phyloP scores from a whole-genome alignment of 305 asterid genomes.

The Fraxinus platypoda region DNA sequence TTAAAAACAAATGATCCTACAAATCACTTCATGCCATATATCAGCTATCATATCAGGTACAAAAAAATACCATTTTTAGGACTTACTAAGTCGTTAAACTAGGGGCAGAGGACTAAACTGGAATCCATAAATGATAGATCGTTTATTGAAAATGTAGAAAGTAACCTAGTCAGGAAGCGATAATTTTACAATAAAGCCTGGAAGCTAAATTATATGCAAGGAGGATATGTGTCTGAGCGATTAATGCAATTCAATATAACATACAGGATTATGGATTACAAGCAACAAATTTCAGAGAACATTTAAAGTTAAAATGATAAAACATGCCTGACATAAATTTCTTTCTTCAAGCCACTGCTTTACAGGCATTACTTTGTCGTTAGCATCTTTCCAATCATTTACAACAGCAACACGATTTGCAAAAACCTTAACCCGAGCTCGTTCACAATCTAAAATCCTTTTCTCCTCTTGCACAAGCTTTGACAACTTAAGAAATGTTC shows the following conservation, averaged over 20 bases:
- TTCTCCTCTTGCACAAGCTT: conserved; percentile 73
- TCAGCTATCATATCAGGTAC: not conserved
- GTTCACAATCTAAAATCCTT: conserved; percentile 82
- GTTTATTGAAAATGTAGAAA: not conserved
- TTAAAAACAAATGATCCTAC: no score
- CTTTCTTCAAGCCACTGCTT: conserved; percentile 98
- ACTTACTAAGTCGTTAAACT: not conserved
- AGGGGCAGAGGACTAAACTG: not conserved
- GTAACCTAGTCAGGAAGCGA: not conserved
- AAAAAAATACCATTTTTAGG: not conserved
- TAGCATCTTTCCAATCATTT: conserved; percentile 94
- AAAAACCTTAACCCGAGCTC: conserved; percentile 90
- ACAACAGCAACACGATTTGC: conserved; percentile 96
- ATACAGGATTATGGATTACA: not conserved
- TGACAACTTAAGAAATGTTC: conserved; percentile 26
- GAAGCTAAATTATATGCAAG: not conserved
- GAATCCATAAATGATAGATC: not conserved
- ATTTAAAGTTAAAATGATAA: conserved; percentile 8
- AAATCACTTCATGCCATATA: not conserved
- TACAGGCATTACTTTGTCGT: conserved; percentile 98
- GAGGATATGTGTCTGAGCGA: not conserved
- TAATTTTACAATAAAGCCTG: not conserved
- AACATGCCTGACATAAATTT: conserved; percentile 67
- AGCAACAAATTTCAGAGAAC: not conserved
- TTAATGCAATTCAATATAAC: not conserved